Percentiles rank a stretch among this genome's conserved stretches.
These are phyloP conservation scores for Colletotrichum gloeosporioides DNA, from an alignment of 2,329 filamentous ascomycete genomes.

Conservation along the genomic window DNA sequence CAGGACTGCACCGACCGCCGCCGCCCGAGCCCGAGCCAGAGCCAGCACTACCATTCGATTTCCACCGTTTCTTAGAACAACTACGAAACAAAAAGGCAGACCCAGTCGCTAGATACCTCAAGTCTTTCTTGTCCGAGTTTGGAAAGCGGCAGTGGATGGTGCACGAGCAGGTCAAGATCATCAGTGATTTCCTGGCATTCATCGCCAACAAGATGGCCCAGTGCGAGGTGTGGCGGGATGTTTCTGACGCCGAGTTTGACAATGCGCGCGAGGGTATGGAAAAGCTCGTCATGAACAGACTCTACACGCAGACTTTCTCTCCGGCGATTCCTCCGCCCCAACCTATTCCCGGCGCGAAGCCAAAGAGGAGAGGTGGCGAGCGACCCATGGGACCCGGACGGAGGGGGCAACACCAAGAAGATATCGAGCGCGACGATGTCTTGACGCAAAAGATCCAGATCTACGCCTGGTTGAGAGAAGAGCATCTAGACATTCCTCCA, in stretches of 20 bases:
- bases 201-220: slow-evolving; percentile 98
- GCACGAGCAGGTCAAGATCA: slow-evolving; percentile 99
- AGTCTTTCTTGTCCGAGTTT: slow-evolving; percentile 94
- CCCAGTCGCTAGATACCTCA: slow-evolving; percentile 92
- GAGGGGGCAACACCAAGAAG: slow-evolving; percentile 94
- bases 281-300: slow-evolving; percentile 97
- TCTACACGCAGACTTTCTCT: slow-evolving; percentile 96
- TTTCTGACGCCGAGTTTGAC: slow-evolving; percentile 96
- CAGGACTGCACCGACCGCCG: slow-evolving; percentile 63
- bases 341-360: slow-evolving; percentile 71
- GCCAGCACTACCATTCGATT: slow-evolving; percentile 89
- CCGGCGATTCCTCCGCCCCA: slow-evolving; percentile 87
- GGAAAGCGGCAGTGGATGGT: slow-evolving; percentile 99
- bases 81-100: slow-evolving; percentile 97
- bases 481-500: slow-evolving; percentile 89
- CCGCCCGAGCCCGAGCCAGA: slow-evolving; percentile 80
- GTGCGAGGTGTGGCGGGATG: slow-evolving; percentile 95
- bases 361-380: slow-evolving; percentile 72
- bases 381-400: slow-evolving; percentile 79
- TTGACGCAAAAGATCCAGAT: slow-evolving; percentile 96
- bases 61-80: slow-evolving; percentile 95
- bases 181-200: slow-evolving; percentile 93
- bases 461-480: slow-evolving; percentile 92
- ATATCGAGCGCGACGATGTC: slow-evolving; percentile 96
- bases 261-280: slow-evolving; percentile 99